Evolutionary conservation across 2,329 filamentous ascomycete genomes (phyloP).

Genomic region (Fusarium austroafricanum): DNA sequence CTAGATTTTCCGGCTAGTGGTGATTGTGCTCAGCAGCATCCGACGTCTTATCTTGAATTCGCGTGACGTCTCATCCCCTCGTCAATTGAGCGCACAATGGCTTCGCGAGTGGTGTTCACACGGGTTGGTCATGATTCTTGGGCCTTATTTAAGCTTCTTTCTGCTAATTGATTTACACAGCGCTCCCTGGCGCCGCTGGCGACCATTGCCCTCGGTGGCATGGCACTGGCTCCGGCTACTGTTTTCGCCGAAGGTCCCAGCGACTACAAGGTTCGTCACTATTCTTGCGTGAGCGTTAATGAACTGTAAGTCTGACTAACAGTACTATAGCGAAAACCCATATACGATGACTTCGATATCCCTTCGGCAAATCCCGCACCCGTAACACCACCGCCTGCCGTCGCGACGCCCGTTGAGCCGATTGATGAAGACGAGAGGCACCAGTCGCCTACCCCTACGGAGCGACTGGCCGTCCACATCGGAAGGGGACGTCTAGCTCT

Average conservation of each 20-base stretch:
- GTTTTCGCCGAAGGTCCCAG: conserved; percentile 64
- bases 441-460: conserved; percentile 80
- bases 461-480: conserved; percentile 87
- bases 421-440: conserved; percentile 50
- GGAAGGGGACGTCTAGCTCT: conserved; percentile 82
- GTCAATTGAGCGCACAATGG: conserved; percentile 67
- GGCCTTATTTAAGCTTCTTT: conserved; percentile 24
- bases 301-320: conserved; percentile 9
- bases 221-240: conserved; percentile 60
- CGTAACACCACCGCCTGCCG: conserved; percentile 45
- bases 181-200: conserved; percentile 66
- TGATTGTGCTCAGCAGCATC: conserved; percentile 38
- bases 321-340: conserved; percentile 69
- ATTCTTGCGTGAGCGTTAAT: not conserved
- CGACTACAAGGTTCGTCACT: conserved; percentile 48
- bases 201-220: conserved; percentile 61
- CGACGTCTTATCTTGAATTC: conserved; percentile 43
- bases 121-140: conserved; percentile 56
- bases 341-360: conserved; percentile 79
- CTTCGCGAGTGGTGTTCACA: conserved; percentile 69
- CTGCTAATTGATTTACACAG: conserved; percentile 54
- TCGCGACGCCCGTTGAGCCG: conserved; percentile 48
- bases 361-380: conserved; percentile 51
- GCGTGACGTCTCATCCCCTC: conserved; percentile 44
- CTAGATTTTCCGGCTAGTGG: conserved; percentile 46